Percentiles rank a stretch among this genome's conserved stretches.
Conservation (phyloP, 176 grass and related monocot species). For the Stipa capillata region DNA sequence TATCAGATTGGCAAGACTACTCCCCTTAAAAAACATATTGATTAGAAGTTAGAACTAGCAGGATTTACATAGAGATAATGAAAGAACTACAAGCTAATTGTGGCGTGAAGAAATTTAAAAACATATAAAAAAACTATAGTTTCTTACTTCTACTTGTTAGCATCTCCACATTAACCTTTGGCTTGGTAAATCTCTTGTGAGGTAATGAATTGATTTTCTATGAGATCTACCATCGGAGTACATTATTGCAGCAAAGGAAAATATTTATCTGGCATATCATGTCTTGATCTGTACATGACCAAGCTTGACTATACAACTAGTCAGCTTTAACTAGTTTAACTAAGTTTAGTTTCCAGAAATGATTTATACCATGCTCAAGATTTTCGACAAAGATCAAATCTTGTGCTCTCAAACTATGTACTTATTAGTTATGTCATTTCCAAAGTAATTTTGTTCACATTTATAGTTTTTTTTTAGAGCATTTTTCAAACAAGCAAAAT, state of each 20-base stretch:
- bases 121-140: not conserved
- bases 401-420: not conserved
- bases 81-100: not conserved
- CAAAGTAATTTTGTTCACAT: not conserved
- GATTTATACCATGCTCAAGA: not conserved
- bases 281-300: not conserved
- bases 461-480: no score
- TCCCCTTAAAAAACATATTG: not conserved
- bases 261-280: not conserved
- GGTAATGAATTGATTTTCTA: not conserved
- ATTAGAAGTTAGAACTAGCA: slow-evolving; percentile 8
- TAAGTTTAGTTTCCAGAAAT: not conserved
- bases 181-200: not conserved
- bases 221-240: not conserved
- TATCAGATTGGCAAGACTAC: slow-evolving; percentile 13
- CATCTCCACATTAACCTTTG: not conserved
- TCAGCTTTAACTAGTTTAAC: not conserved
- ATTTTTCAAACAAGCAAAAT: no score
- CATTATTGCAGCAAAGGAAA: not conserved
- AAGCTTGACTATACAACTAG: not conserved
- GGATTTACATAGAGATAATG: not conserved
- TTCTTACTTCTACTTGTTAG: slow-evolving; percentile 2
- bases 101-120: not conserved
- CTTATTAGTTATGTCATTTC: not conserved
- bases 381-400: not conserved